Evolutionary conservation across 805 yeast species (phyloP), one percentile per base, ranked within the genome.

Genomic region (Kazachstania taianensis): DNA sequence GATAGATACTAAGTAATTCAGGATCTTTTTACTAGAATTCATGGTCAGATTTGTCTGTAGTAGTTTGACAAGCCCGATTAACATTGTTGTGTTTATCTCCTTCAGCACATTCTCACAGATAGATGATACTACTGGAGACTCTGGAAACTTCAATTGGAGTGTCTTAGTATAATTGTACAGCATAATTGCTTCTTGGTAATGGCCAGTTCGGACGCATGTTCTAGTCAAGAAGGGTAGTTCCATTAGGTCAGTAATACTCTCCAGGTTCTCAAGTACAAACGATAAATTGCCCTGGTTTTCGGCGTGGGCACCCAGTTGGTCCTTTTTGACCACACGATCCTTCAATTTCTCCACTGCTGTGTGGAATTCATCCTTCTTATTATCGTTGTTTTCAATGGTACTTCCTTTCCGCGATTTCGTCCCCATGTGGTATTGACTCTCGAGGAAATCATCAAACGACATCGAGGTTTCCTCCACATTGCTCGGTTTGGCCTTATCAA

Each of bases 111-210:
- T 44, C 8, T 43, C 38, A 20, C 49, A 44, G 6, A 53, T 45
- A 5, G 41, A 58, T 59, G 32, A 62, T 55, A 55, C 38, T 7
- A 50, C 42, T 3, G 33, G 33, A 5, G 55, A 48, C 7, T 49
- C 51, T 0, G 86, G 83, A 55, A 79, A 87, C 40, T 94, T 66
- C 13, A 77, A 72, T 1, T 70, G 63, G 17, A 92, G 63, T 37
- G 94, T 68, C 42, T 78, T 70, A 1, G 81, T 75, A 48, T 82
- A 76, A 20, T 81, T 70, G 9, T 86, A 80, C 10, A 89, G 72
- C 53, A 89, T 94, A 24, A 89, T 69, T 7, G 96, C 86, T 50
- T 86, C 94, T 23, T 85, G 81, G 52, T 87, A 92, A 50, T 81
- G 82, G 0, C 95, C 95, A 32, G 81, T 79, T 32, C 74, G 67